Conservation (phyloP, 305 asterid genomes). For the Rubia peregrina region DNA sequence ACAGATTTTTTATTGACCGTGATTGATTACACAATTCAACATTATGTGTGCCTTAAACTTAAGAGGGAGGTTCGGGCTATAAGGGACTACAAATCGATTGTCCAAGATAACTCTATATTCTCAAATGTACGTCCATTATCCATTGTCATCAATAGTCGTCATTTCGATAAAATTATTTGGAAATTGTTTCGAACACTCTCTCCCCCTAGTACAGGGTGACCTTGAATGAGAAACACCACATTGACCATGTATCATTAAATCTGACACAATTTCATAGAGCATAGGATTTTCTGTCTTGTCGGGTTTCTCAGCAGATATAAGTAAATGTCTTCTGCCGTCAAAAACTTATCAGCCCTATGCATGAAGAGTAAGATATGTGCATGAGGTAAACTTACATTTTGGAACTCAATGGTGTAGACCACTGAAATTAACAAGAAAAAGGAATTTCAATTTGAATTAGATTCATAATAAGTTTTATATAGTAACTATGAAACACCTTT, state of each 20-base stretch:
- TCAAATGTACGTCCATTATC: background rate
- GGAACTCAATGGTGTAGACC: too few species aligned
- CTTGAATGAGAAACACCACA: background rate
- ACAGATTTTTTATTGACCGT: background rate
- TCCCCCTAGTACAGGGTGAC: background rate
- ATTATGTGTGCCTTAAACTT: background rate
- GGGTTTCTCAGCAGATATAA: background rate
- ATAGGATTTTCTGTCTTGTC: background rate
- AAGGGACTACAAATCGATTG: constrained; percentile 1
- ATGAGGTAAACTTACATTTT: background rate
- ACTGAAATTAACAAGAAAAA: too few species aligned
- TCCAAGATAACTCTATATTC: background rate
- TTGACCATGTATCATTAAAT: constrained; percentile 1
- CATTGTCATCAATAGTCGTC: background rate
- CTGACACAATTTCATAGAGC: background rate
- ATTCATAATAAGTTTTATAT: too few species aligned
- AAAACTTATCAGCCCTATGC: background rate
- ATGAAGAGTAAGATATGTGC: background rate
- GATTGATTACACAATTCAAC: background rate
- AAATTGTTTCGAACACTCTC: background rate
- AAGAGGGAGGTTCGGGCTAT: background rate
- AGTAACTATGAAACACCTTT: too few species aligned
- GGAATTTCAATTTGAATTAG: too few species aligned
- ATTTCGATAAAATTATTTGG: background rate
- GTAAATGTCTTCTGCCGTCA: background rate